Evolutionary conservation across 495 filamentous ascomycete species (phyloP), one percentile per base, ranked within the genome.

Genomic region (Thozetella sp.): DNA sequence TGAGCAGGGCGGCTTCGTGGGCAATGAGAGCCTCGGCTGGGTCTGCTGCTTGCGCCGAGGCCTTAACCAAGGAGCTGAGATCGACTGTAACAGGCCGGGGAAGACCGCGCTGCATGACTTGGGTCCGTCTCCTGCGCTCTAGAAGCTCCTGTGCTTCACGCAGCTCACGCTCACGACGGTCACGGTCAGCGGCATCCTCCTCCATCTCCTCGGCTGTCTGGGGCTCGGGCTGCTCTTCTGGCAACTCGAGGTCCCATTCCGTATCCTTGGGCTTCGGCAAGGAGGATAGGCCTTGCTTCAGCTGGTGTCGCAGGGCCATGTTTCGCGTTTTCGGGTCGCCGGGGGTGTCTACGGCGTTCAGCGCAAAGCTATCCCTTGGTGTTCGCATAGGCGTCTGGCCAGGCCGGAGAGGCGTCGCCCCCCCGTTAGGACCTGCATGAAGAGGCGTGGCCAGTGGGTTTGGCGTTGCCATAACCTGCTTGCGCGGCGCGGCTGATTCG

Each of bases 361-460:
- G 84, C 1, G 91, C 84, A 63, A 98, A 92, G 52, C 83, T 91
- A 70, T 99, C 95, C 53, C 96, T 84, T 12, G 95, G 95, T 12
- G 95, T 99, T 17, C 92, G 87, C 78, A 97, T 79, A 10, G 95
- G 95, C 1, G 95, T 99, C 46, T 91, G 90, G 30, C 93, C 92
- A 12, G 83, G 79, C 13, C 80, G 79, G 70, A 87, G 79, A 11
- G 92, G 91, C 15, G 92, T 96, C 11, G 88, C 88, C 55, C 88
- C 90, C 13, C 86, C 92, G 65, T 84, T 85, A 54, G 74, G 82
- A n/a, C 78, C 82, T 63, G 87, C 78, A 51, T 92, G 88, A 62
- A 97, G 84, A 17, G 95, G 96, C 2, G 95, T 99, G 12, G 95
- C 93, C 76, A 99, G 80, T 22, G 95, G 95, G 71, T 99, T 99